Evolutionary conservation across 345 rosid genomes (phyloP).

Genomic region (Salix brachista): DNA sequence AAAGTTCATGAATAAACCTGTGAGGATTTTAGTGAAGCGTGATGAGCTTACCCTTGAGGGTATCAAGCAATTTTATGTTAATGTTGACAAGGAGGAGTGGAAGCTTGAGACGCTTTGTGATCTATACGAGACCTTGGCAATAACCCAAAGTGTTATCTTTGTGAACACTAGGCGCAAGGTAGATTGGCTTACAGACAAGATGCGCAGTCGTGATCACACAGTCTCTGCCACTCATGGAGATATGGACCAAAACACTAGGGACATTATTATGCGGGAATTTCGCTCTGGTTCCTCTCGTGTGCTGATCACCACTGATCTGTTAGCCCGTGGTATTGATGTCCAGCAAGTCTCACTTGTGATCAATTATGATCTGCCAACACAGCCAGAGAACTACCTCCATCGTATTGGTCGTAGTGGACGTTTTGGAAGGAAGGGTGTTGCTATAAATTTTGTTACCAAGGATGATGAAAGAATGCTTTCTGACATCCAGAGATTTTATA

Average conservation of each 20-base stretch:
- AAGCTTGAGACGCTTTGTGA: slow-evolving; percentile 79
- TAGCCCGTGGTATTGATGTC: slow-evolving; percentile 90
- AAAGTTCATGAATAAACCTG: slow-evolving; percentile 87
- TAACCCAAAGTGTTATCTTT: slow-evolving; percentile 86
- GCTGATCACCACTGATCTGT: slow-evolving; percentile 73
- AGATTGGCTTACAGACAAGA: slow-evolving; percentile 81
- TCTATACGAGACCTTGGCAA: slow-evolving; percentile 77
- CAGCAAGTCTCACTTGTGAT: slow-evolving; percentile 89
- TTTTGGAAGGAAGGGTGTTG: slow-evolving; percentile 86
- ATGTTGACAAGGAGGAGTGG: slow-evolving; percentile 84
- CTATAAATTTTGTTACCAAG: slow-evolving; percentile 31
- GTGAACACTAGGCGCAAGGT: slow-evolving; percentile 91
- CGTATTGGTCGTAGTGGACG: slow-evolving; percentile 82
- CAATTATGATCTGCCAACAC: slow-evolving; percentile 80
- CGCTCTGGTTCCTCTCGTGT: slow-evolving; percentile 88
- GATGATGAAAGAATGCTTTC: slow-evolving; percentile 24
- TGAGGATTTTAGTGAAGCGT: slow-evolving; percentile 79
- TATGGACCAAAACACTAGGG: slow-evolving; percentile 90
- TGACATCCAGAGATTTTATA: slow-evolving; percentile 19
- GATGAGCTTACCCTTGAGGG: slow-evolving; percentile 93
- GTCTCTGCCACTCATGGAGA: slow-evolving; percentile 92
- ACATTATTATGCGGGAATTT: slow-evolving; percentile 79
- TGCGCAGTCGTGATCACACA: slow-evolving; percentile 82
- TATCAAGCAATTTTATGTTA: slow-evolving; percentile 75
- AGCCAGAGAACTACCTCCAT: slow-evolving; percentile 86